Conservation (phyloP, 805 yeast genomes). For the Candida xiaguanensis region DNA sequence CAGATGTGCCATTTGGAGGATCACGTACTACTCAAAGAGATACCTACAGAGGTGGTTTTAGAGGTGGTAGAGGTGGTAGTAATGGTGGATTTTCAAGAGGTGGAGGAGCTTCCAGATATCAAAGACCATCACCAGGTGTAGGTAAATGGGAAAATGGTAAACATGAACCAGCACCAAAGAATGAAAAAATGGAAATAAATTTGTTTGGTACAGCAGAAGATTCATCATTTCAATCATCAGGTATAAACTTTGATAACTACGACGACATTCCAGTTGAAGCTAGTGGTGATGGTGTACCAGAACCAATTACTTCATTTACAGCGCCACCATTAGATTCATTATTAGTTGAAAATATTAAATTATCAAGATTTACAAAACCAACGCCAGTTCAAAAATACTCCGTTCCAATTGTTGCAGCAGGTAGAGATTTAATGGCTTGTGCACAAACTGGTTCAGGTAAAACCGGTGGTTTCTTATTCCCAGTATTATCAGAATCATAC, state of each 20-base stretch:
- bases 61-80: constrained; percentile 24
- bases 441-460: constrained; percentile 99
- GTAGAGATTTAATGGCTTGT: constrained; percentile 95
- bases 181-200: constrained; percentile 68
- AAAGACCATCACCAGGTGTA: constrained; percentile 49
- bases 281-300: constrained; percentile 91
- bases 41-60: neutral
- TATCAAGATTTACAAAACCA: constrained; percentile 91
- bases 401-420: constrained; percentile 82
- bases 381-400: constrained; percentile 96
- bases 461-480: constrained; percentile 99
- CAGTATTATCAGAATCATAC: constrained; percentile 90
- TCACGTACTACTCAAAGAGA: constrained; percentile 7
- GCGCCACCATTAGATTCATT: constrained; percentile 88
- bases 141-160: constrained; percentile 87
- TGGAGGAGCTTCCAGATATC: constrained; percentile 27
- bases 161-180: constrained; percentile 77
- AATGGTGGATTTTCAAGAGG: constrained; percentile 22
- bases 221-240: constrained; percentile 79
- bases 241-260: constrained; percentile 97
- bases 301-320: constrained; percentile 82
- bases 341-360: constrained; percentile 78
- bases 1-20: constrained; percentile 12
- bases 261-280: constrained; percentile 99
- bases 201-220: constrained; percentile 81